Percentiles rank a stretch among this genome's conserved stretches.
These are phyloP conservation scores for Trichomonascus vanleenenianus DNA, from an alignment of 805 yeast genomes.

Conservation along the genomic window DNA sequence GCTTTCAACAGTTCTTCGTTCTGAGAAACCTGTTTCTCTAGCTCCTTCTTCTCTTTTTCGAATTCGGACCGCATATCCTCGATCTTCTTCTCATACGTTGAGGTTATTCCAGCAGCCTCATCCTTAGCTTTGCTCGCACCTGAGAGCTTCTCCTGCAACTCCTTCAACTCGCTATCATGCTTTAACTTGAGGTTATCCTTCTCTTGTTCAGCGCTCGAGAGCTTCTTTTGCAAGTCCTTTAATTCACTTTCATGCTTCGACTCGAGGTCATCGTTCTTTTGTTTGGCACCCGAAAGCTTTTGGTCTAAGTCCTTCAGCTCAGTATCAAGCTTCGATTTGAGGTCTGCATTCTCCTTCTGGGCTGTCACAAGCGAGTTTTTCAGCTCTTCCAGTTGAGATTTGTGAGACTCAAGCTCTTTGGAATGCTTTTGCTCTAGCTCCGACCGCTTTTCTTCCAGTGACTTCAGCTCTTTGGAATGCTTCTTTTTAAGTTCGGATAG, in stretches of 20 bases:
- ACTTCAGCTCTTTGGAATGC: neutral
- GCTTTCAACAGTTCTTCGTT: neutral
- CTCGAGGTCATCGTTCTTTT: neutral
- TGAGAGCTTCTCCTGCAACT: neutral
- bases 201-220: too few relatives aligned
- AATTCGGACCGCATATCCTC: neutral
- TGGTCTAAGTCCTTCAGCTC: neutral
- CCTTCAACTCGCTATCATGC: neutral
- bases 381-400: neutral
- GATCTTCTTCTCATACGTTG: neutral
- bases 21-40: neutral
- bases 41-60: neutral
- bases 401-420: neutral
- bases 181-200: neutral
- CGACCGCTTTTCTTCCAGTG: slow-evolving; percentile 2
- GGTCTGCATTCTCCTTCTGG: neutral
- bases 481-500: slow-evolving; percentile 1
- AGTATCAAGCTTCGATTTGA: neutral
- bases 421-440: slow-evolving; percentile 4
- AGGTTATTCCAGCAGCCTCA: neutral
- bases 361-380: neutral
- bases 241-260: neutral
- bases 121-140: neutral
- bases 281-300: neutral
- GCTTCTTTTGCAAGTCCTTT: slow-evolving; percentile 1